A percentile compares a stretch with the other conserved stretches of the same genome.
These are phyloP conservation scores for Pelargonium hybrid DNA, from an alignment of 441 rosid genomes.

Conservation along the genomic window DNA sequence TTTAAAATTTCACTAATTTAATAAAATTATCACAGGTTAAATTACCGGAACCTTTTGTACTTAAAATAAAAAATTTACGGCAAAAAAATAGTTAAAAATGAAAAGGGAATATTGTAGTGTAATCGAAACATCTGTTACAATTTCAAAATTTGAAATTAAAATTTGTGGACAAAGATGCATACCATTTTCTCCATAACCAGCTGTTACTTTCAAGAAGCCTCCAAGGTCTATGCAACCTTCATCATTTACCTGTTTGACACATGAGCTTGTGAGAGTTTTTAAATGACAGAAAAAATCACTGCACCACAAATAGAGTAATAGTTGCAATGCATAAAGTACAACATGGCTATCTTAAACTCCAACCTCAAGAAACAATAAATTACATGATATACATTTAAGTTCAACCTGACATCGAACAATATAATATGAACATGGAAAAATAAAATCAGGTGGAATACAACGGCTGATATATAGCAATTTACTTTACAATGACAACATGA, in stretches of 20 bases:
- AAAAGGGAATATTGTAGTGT: background rate
- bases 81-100: background rate
- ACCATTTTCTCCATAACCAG: constrained; percentile 53
- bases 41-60: no score
- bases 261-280: constrained; percentile 9
- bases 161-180: constrained; percentile 8
- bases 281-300: background rate
- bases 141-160: background rate
- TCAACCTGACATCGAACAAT: background rate
- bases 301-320: background rate
- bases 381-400: background rate
- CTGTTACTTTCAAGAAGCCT: constrained; percentile 49
- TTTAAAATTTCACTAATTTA: no score
- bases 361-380: background rate
- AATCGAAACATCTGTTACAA: background rate
- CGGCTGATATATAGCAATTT: no score
- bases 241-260: constrained; percentile 38
- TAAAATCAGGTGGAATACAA: background rate
- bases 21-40: no score
- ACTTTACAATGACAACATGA: no score
- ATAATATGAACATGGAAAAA: background rate
- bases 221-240: constrained; percentile 51
- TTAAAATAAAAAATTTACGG: no score
- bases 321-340: background rate
- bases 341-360: background rate